Percentiles rank a stretch among this genome's conserved stretches.
Evolutionary conservation across 1,284 basidiomycete genomes (phyloP).

Genomic region (Rhodotorula sp.): DNA sequence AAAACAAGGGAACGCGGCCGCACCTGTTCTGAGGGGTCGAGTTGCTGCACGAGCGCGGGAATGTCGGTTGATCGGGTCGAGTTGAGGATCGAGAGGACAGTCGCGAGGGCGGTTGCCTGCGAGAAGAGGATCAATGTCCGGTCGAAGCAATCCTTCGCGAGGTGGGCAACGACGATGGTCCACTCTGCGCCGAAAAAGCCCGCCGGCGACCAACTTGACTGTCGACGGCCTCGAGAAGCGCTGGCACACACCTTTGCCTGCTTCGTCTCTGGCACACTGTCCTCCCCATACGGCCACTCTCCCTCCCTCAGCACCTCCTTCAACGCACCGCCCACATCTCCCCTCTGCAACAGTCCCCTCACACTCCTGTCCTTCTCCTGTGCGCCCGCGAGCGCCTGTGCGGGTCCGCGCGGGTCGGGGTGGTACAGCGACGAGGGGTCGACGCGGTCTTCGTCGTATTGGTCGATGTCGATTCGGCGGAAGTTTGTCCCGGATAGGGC

Average conservation of each 20-base stretch:
- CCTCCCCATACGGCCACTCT: slow-evolving; percentile 67
- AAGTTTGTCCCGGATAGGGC: slow-evolving; percentile 19
- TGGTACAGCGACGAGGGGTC: slow-evolving; percentile 82
- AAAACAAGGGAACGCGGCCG: background rate
- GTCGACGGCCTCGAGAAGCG: background rate
- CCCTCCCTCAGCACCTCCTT: slow-evolving; percentile 67
- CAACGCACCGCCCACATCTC: slow-evolving; percentile 72
- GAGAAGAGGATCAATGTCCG: background rate
- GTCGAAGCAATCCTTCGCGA: background rate
- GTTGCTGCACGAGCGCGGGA: slow-evolving; percentile 66
- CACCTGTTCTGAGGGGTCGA: slow-evolving; percentile 72
- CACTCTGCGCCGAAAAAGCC: too few relatives aligned
- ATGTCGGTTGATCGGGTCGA: slow-evolving; percentile 92
- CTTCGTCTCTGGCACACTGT: slow-evolving; percentile 58
- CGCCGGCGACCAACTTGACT: too few relatives aligned
- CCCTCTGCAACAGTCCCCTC: slow-evolving; percentile 64
- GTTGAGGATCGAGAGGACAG: slow-evolving; percentile 89
- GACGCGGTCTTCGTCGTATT: slow-evolving; percentile 84
- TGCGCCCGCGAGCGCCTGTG: slow-evolving; percentile 70
- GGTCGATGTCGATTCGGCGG: slow-evolving; percentile 35
- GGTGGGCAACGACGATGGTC: background rate
- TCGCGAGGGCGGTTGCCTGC: slow-evolving; percentile 73
- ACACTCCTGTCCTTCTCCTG: slow-evolving; percentile 72
- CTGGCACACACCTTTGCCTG: slow-evolving; percentile 74
- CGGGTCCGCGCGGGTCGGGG: slow-evolving; percentile 74